Percentiles rank a stretch among this genome's conserved stretches.
phyloP scores from a whole-genome alignment of 805 yeast species.

The Suhomyces sp. region DNA sequence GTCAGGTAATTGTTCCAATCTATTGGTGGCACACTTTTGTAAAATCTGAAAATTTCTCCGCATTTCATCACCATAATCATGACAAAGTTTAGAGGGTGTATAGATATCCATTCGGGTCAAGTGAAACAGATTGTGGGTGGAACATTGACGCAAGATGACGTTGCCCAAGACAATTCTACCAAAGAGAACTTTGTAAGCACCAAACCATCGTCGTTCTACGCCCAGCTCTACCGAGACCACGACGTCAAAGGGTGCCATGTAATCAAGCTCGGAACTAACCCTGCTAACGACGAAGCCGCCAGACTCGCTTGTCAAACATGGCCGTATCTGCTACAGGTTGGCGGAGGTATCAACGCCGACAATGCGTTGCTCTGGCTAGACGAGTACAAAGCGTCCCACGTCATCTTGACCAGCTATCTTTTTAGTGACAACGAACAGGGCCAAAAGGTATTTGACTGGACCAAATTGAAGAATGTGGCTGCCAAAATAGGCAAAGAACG shows the following conservation, averaged over 20 bases:
- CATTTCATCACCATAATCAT: slow-evolving; percentile 33
- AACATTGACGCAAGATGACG: slow-evolving; percentile 59
- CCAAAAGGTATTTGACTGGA: slow-evolving; percentile 34
- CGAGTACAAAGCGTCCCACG: slow-evolving; percentile 69
- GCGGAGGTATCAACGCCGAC: slow-evolving; percentile 81
- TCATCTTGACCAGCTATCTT: slow-evolving; percentile 89
- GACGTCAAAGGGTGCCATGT: slow-evolving; percentile 80
- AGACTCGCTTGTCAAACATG: slow-evolving; percentile 67
- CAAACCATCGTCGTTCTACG: slow-evolving; percentile 72
- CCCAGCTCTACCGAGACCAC: slow-evolving; percentile 60
- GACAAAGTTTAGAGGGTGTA: slow-evolving; percentile 92
- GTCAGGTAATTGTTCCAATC: no score
- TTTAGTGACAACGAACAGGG: slow-evolving; percentile 56
- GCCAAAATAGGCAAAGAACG: slow-evolving; percentile 56
- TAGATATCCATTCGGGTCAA: slow-evolving; percentile 90
- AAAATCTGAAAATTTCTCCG: not conserved
- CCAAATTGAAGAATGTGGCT: slow-evolving; percentile 51
- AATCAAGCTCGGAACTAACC: slow-evolving; percentile 78
- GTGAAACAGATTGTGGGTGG: slow-evolving; percentile 98
- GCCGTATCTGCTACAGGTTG: slow-evolving; percentile 77
- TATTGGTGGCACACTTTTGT: not conserved
- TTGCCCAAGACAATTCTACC: slow-evolving; percentile 25
- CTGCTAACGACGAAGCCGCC: slow-evolving; percentile 81
- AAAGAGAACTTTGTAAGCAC: slow-evolving; percentile 70
- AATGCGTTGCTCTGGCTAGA: slow-evolving; percentile 82